These are phyloP conservation scores for Candida tropicalis DNA, from an alignment of 1,139 yeast genomes.

Conservation along the genomic window DNA sequence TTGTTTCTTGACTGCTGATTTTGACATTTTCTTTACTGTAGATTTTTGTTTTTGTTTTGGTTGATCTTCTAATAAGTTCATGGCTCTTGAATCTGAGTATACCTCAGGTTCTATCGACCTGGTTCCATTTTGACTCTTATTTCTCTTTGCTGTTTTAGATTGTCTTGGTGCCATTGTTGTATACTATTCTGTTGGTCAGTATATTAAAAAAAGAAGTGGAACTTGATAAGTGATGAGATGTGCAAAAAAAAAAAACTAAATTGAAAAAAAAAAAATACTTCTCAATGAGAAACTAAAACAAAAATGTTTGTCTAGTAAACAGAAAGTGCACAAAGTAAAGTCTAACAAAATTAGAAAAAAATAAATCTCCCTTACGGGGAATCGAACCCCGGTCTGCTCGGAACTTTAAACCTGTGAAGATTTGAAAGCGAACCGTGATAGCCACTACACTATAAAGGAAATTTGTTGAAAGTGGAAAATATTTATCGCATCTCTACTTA, in stretches of 20 bases:
- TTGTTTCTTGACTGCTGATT: slow-evolving; percentile 62
- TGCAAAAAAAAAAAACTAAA: slow-evolving; percentile 8
- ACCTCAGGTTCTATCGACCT: slow-evolving; percentile 70
- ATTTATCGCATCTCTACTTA: no score
- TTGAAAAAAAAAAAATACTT: background rate
- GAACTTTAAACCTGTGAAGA: slow-evolving; percentile 3
- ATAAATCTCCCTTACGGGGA: slow-evolving; percentile 9
- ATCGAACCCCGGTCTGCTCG: slow-evolving; percentile 12
- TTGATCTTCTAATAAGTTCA: slow-evolving; percentile 61
- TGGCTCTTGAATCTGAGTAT: slow-evolving; percentile 61
- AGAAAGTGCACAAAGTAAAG: no score
- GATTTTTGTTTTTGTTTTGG: slow-evolving; percentile 70
- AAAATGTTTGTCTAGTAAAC: no score
- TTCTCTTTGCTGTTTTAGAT: slow-evolving; percentile 60
- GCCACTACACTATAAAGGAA: slow-evolving; percentile 10
- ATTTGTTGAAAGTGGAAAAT: background rate
- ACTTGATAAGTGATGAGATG: slow-evolving; percentile 5
- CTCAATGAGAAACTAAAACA: background rate
- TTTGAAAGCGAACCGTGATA: slow-evolving; percentile 12
- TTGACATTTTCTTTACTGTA: slow-evolving; percentile 51
- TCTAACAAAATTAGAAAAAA: slow-evolving; percentile 3
- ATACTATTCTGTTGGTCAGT: background rate
- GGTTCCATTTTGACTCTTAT: slow-evolving; percentile 51
- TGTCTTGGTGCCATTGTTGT: slow-evolving; percentile 56
- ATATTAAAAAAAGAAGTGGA: no score